Evolutionary conservation across 495 filamentous ascomycete species (phyloP).

Genomic region (Talaromyces borbonicus): DNA sequence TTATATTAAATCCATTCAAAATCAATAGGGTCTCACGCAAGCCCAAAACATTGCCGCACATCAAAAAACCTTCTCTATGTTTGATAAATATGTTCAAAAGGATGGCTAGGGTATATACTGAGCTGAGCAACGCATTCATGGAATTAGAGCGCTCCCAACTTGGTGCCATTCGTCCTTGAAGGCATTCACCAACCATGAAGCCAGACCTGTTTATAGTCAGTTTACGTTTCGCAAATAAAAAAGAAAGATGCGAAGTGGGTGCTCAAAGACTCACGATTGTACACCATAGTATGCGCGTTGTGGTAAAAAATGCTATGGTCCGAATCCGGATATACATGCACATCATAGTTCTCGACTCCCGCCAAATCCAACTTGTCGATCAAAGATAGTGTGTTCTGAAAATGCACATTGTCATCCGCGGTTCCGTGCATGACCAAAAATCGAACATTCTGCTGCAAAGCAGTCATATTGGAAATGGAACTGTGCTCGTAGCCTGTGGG

Average conservation of each 20-base stretch:
- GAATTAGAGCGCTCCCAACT: constrained; percentile 61
- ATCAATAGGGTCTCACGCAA: not conserved
- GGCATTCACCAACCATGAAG: constrained; percentile 89
- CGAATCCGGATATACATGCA: constrained; percentile 92
- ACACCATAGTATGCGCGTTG: constrained; percentile 85
- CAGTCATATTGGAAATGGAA: constrained; percentile 58
- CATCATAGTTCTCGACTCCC: constrained; percentile 86
- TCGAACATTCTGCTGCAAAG: constrained; percentile 62
- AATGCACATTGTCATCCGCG: constrained; percentile 92
- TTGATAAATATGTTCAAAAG: no score
- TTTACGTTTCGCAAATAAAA: not conserved
- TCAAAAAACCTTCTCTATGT: no score
- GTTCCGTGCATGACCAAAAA: constrained; percentile 94
- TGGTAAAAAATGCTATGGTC: constrained; percentile 96
- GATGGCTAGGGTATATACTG: no score
- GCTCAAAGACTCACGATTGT: constrained; percentile 63
- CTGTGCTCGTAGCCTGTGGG: constrained; percentile 63
- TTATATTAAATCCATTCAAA: not conserved
- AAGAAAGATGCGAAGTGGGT: constrained; percentile 2
- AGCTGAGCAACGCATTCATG: no score
- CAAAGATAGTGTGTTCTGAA: constrained; percentile 82
- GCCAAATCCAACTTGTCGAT: constrained; percentile 79
- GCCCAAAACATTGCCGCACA: no score
- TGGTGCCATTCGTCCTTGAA: constrained; percentile 95
- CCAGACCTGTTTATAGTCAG: constrained; percentile 52